A percentile compares a stretch with the other conserved stretches of the same genome.
These are phyloP conservation scores for Daldinia sp. DNA, from an alignment of 2,329 filamentous ascomycete species.

Conservation along the genomic window DNA sequence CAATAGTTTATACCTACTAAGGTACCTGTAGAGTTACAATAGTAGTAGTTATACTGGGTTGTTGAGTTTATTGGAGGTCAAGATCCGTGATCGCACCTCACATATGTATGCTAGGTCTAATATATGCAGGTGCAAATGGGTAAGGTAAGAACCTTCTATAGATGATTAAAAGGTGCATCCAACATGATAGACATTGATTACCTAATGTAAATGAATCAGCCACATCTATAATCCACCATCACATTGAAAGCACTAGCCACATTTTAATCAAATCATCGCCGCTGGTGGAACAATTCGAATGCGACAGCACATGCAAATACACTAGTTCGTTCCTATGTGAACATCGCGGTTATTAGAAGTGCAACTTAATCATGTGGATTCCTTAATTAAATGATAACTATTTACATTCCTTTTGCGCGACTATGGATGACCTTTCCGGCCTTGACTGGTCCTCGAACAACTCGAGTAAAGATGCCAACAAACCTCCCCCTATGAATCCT, in stretches of 20 bases:
- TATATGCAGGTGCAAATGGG: conserved; percentile 8
- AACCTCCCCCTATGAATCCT: conserved; percentile 47
- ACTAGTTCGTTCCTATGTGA: conserved; percentile 16
- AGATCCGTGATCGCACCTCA: background rate
- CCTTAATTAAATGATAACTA: conserved; percentile 46
- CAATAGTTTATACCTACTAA: background rate
- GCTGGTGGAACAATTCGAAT: conserved; percentile 21
- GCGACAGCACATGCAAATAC: conserved; percentile 30
- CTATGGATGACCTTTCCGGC: conserved; percentile 53
- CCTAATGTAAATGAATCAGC: conserved; percentile 2
- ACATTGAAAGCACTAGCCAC: conserved; percentile 26
- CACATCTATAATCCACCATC: background rate
- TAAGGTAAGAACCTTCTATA: background rate
- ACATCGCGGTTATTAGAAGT: conserved; percentile 16
- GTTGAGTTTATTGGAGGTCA: background rate
- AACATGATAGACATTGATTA: background rate
- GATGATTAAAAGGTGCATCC: background rate
- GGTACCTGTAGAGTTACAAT: background rate
- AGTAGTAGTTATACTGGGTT: background rate
- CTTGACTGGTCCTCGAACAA: conserved; percentile 53
- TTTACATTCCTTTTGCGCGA: conserved; percentile 28
- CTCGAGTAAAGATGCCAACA: conserved; percentile 45
- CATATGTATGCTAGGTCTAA: background rate
- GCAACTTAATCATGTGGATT: conserved; percentile 36
- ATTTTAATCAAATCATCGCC: conserved; percentile 13